Evolutionary conservation across 2,329 filamentous ascomycete genomes (phyloP).

Genomic region (Paraphoma chrysanthemicola): DNA sequence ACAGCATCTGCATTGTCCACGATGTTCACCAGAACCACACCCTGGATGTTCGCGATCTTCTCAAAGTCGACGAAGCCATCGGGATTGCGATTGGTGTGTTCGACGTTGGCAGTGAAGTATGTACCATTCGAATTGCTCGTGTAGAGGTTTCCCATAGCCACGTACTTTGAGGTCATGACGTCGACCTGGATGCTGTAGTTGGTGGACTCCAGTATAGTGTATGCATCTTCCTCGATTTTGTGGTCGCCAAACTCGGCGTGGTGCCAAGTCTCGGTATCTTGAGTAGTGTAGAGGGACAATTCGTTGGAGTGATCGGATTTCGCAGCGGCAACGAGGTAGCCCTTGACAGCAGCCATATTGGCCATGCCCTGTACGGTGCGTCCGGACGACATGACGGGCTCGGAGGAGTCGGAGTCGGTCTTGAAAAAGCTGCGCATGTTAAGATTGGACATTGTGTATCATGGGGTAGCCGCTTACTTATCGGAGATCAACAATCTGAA

Average conservation of each 20-base stretch:
- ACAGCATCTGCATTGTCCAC: constrained; percentile 87
- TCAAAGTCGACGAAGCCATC: constrained; percentile 90
- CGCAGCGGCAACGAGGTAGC: constrained; percentile 83
- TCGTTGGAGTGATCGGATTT: constrained; percentile 82
- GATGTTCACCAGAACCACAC: constrained; percentile 87
- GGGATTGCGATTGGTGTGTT: constrained; percentile 86
- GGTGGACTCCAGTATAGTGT: constrained; percentile 93
- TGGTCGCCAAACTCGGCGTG: constrained; percentile 88
- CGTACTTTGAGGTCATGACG: constrained; percentile 74
- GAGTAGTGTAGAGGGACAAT: constrained; percentile 88
- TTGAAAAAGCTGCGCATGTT: constrained; percentile 67
- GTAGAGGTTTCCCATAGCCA: constrained; percentile 84
- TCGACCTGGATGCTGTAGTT: constrained; percentile 98
- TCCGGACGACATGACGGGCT: constrained; percentile 77
- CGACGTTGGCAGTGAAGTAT: constrained; percentile 90
- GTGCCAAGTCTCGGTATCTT: constrained; percentile 86
- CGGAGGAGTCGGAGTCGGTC: constrained; percentile 54
- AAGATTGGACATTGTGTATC: constrained; percentile 9
- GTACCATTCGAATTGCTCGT: constrained; percentile 98
- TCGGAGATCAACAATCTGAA: constrained; percentile 83
- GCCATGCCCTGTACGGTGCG: constrained; percentile 80
- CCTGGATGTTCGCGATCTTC: constrained; percentile 89
- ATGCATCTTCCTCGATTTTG: constrained; percentile 82
- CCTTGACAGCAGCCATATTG: constrained; percentile 83
- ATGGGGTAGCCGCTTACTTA: constrained; percentile 49